Evolutionary conservation across 257 asterid genomes (phyloP), one percentile per base, ranked within the genome.

Genomic region (Solanum peruvianum): DNA sequence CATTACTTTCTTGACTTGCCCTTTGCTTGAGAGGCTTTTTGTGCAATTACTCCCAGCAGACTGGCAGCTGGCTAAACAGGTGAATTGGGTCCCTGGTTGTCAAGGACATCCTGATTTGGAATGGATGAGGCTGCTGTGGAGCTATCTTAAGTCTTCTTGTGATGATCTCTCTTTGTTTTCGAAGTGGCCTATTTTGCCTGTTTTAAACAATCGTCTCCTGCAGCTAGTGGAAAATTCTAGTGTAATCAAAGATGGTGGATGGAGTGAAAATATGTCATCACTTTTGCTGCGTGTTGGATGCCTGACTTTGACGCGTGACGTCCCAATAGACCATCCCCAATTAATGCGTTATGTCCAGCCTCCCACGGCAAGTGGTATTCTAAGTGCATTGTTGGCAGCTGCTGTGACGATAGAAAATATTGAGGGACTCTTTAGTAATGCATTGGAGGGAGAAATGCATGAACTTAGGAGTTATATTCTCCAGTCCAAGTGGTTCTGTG

Each of bases 181-280:
- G 73, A 90, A 93, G 88, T 96, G 99, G 99, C 99, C 99, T 87
- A 95, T 95, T 88, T 93, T 96, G 92, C 99, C 99, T 45, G 96
- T 96, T 86, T 94, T 92, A 91, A 92, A 91, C 87, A 92, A 91
- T 92, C 78, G 87, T 88, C 94, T 96, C 78, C 87, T 93, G 88
- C 96, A 91, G 93, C 97, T 96, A 87, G 96, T 91, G 88, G 91
- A 94, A 88, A 95, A 96, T 90, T 95, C 98, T 76, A 92, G 91
- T 87, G 98, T 96, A 87, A 94, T 96, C 86, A 91, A 90, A 91
- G 98, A 95, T 89, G 98, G 95, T 84, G 98, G 98, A 41, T 96
- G 98, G 99, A 96, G 98, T 92, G 99, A 96, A 91, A 96, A 93
- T 89, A 93, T 95, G 97, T 93, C 91, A 31, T 89, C 94, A 3